Evolutionary conservation across 2,329 filamentous ascomycete species (phyloP).

Genomic region (Fusarium oxysporum): DNA sequence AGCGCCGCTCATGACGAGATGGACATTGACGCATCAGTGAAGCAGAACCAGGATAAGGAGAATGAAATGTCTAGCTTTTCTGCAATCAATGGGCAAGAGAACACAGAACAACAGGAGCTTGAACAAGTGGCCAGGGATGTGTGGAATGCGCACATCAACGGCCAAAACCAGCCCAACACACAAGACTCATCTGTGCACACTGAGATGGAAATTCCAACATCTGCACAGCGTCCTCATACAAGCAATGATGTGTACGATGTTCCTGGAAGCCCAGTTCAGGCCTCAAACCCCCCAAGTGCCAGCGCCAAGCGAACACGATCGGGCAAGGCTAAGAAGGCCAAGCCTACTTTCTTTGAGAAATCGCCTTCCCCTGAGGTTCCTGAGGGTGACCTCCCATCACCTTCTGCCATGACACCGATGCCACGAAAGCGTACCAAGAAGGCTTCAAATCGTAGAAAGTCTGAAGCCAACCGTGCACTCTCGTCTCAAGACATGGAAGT

Average conservation of each 20-base stretch:
- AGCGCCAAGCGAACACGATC: slow-evolving; percentile 48
- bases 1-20: slow-evolving; percentile 41
- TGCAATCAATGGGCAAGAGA: slow-evolving; percentile 13
- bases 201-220: slow-evolving; percentile 31
- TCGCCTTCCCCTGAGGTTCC: slow-evolving; percentile 36
- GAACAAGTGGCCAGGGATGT: slow-evolving; percentile 51
- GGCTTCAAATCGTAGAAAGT: slow-evolving; percentile 44
- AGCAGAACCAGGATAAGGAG: slow-evolving; percentile 12
- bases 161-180: slow-evolving; percentile 38
- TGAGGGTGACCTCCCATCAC: slow-evolving; percentile 48
- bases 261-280: slow-evolving; percentile 39
- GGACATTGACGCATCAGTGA: slow-evolving; percentile 39
- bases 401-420: slow-evolving; percentile 49
- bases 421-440: slow-evolving; percentile 47
- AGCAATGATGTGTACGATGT: slow-evolving; percentile 43
- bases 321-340: slow-evolving; percentile 60
- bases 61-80: slow-evolving; percentile 16
- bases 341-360: slow-evolving; percentile 59
- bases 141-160: slow-evolving; percentile 51
- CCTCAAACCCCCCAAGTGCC: slow-evolving; percentile 38
- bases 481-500: slow-evolving; percentile 39
- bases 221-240: slow-evolving; percentile 30
- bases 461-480: slow-evolving; percentile 31
- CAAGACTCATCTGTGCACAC: slow-evolving; percentile 19
- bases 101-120: slow-evolving; percentile 40